Evolutionary conservation across 2,329 filamentous ascomycete species (phyloP).

Genomic region (Elsinoe perseae): DNA sequence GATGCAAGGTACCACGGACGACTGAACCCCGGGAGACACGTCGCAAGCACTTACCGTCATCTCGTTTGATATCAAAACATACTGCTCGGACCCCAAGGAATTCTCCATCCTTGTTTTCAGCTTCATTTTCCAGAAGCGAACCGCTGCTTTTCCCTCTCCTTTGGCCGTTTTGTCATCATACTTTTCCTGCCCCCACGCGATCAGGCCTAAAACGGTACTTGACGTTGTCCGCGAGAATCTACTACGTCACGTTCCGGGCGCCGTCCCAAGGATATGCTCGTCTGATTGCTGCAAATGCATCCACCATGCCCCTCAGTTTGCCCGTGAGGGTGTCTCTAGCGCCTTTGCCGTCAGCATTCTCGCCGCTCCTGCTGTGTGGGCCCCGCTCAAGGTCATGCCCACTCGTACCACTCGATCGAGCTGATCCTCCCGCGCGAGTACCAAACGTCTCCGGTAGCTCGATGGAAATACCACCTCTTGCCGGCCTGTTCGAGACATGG

Average conservation of each 20-base stretch:
- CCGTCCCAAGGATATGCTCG: constrained; percentile 6
- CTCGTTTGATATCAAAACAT: constrained; percentile 2
- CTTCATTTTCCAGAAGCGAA: background rate
- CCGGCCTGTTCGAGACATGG: constrained; percentile 5
- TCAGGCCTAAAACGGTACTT: constrained; percentile 9
- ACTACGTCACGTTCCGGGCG: constrained; percentile 11
- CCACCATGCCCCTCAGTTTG: constrained; percentile 9
- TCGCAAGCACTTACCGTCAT: background rate
- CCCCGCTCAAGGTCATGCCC: constrained; percentile 1
- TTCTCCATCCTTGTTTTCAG: background rate
- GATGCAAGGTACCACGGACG: constrained; percentile 13
- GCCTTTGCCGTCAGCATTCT: constrained; percentile 5
- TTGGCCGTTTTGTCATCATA: constrained; percentile 6
- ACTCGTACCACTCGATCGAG: constrained; percentile 8
- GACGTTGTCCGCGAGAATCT: constrained; percentile 9
- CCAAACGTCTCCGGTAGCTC: background rate
- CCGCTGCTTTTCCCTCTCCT: background rate
- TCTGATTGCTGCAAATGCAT: constrained; percentile 11
- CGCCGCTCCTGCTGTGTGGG: background rate
- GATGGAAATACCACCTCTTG: background rate
- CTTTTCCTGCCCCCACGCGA: constrained; percentile 10
- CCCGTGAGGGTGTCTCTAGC: background rate
- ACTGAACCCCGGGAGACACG: constrained; percentile 7
- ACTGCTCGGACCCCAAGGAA: background rate
- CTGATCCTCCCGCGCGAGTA: background rate